phyloP scores from a whole-genome alignment of 148 eudicot genomes.

The Salicornia ramosissima region DNA sequence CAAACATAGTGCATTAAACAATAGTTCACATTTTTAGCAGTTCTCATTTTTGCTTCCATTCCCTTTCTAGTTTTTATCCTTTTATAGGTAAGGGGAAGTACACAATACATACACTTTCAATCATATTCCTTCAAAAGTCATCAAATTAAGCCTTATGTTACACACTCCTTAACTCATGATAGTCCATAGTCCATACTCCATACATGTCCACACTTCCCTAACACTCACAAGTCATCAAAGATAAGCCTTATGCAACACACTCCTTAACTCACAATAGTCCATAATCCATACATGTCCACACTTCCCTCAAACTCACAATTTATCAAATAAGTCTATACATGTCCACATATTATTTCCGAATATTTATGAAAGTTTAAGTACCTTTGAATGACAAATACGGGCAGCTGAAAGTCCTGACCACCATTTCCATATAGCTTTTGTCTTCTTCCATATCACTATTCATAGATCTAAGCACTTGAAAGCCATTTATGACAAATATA shows the following conservation, averaged over 20 bases:
- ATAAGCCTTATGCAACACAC: not conserved
- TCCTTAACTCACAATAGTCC: conserved; percentile 2
- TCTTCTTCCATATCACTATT: conserved; percentile 42
- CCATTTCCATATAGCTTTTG: conserved; percentile 27
- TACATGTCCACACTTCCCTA: not conserved
- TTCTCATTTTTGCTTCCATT: not conserved
- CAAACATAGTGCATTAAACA: too few species aligned
- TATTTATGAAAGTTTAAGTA: conserved; percentile 20
- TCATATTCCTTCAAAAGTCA: not conserved
- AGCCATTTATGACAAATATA: conserved; percentile 70
- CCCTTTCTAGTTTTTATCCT: not conserved
- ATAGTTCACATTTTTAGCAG: not conserved
- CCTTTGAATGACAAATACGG: conserved; percentile 81
- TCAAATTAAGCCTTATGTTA: not conserved
- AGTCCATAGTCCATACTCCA: too few species aligned
- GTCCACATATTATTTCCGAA: too few species aligned
- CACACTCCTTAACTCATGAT: not conserved
- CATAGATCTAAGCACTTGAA: conserved; percentile 56
- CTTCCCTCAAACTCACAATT: too few species aligned
- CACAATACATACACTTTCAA: not conserved
- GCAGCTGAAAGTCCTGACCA: conserved; percentile 45
- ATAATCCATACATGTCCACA: too few species aligned
- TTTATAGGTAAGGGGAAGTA: not conserved
- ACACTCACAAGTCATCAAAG: not conserved
- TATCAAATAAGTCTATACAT: not conserved